Evolutionary conservation across 306 rosid genomes (phyloP).

Genomic region (Carpinus fangiana): DNA sequence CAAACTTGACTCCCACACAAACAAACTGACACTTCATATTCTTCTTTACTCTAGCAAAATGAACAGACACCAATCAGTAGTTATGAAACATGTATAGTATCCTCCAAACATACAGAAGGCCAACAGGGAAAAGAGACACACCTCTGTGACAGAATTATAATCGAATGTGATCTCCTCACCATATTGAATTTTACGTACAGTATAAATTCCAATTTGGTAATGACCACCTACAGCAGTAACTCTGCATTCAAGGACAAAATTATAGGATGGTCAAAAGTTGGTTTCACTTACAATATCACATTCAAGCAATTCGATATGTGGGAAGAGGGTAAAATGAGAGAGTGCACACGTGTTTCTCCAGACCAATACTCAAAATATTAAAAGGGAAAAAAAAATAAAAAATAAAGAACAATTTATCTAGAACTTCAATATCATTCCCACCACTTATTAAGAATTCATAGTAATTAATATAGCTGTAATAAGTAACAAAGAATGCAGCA

Average conservation of each 20-base stretch:
- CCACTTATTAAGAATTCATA: background rate
- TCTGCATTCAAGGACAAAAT: conserved; percentile 39
- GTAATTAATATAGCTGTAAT: background rate
- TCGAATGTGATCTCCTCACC: conserved; percentile 99
- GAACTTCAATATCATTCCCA: background rate
- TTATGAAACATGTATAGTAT: background rate
- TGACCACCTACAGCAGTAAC: conserved; percentile 97
- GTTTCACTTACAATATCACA: background rate
- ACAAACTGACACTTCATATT: conserved; percentile 97
- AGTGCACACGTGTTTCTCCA: background rate
- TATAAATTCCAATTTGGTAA: conserved; percentile 95
- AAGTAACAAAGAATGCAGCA: no score
- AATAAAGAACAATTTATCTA: background rate
- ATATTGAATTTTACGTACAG: conserved; percentile 70
- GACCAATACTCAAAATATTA: background rate
- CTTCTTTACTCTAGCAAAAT: conserved; percentile 85
- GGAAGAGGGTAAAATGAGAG: background rate
- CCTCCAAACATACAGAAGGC: conserved; percentile 1
- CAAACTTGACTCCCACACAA: conserved; percentile 99
- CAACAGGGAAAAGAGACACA: conserved; percentile 40
- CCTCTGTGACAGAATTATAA: conserved; percentile 99
- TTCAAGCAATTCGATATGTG: background rate
- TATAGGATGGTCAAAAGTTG: background rate
- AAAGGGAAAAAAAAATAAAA: background rate
- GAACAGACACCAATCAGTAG: conserved; percentile 27